Evolutionary conservation across 2,329 filamentous ascomycete species (phyloP), one percentile per base, ranked within the genome.

Genomic region (Beauveria brongniartii): DNA sequence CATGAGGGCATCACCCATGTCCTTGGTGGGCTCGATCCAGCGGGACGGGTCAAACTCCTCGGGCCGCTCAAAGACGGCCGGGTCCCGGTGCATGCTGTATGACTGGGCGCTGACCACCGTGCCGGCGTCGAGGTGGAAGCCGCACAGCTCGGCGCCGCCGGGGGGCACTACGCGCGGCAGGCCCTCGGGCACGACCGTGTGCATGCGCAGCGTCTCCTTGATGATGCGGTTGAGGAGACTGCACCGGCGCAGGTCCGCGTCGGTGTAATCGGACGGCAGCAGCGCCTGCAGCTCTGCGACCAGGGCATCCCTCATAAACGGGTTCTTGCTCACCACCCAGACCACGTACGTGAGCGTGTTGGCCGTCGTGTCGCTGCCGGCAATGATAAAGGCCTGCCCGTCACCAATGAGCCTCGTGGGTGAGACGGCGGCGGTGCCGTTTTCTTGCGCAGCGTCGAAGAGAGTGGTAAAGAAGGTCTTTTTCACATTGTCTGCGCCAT

Each of bases 311-410:
- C 69, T 68, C 28, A 77, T 62, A 0, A 64, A 46, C 0, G 71
- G 69, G 22, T 69, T 61, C 20, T 66, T 63, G 59, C 71, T 73
- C 7, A 78, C 65, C 5, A 67, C 64, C 74, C 75, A 82, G 8
- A 77, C 65, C 0, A 79, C 66, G 58, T 81, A 82, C 0, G 80
- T 82, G 52, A 83, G 62, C 0, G 78, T 77, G 14, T 74, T 72
- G 1, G 80, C 76, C 0, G 80, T 82, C 0, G 81, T 83, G 61
- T 82, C 80, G 46, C 73, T 80, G 1, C 81, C 81, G 1, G 80
- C 81, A 5, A 79, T 59, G 55, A 83, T 82, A 62, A 78, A 80
- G 0, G 64, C 65, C 5, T 71, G 69, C 0, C 78, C 78, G 48
- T 80, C 75, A 16, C 66, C 63, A 3, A 65, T 59, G 1, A 80